Evolutionary conservation across 139 green algal species (phyloP).

Genomic region (Microglena sp.): DNA sequence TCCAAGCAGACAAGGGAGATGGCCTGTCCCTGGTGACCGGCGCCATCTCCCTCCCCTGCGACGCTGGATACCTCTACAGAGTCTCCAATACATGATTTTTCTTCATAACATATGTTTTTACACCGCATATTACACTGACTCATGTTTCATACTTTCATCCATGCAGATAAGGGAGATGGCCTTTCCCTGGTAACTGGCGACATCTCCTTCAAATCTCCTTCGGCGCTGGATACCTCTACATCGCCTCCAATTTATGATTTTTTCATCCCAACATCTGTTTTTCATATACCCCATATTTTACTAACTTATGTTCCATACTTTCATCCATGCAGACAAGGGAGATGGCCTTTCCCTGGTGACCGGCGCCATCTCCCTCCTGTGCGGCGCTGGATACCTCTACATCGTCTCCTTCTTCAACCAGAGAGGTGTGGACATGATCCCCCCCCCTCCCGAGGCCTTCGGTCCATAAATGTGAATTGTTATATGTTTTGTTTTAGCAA

Average conservation of each 20-base stretch:
- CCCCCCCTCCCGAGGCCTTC: conserved; percentile 57
- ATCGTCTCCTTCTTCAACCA: conserved; percentile 44
- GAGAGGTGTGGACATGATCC: conserved; percentile 45
- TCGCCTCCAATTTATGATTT: too few relatives aligned
- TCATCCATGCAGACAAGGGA: conserved; percentile 19
- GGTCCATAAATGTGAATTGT: conserved; percentile 10
- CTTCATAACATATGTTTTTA: too few relatives aligned
- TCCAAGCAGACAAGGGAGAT: conserved; percentile 31
- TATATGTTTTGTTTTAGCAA: neutral
- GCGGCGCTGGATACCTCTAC: conserved; percentile 53
- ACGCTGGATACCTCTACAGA: conserved; percentile 55
- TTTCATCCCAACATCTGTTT: too few relatives aligned
- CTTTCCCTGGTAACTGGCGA: conserved; percentile 54
- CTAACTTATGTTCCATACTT: too few relatives aligned
- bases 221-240: conserved; percentile 55
- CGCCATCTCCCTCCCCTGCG: conserved; percentile 50
- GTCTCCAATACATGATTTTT: too few relatives aligned
- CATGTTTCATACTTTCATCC: too few relatives aligned
- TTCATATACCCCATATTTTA: too few relatives aligned
- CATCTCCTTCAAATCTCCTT: conserved; percentile 50
- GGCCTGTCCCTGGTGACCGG: conserved; percentile 57
- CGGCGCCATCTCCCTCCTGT: conserved; percentile 49
- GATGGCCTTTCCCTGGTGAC: conserved; percentile 58
- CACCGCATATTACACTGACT: too few relatives aligned
- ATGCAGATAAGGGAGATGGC: conserved; percentile 41